Evolutionary conservation across 129 eudicot genomes (phyloP).

Genomic region (Daucus carota): DH1_v3.0 NC_030381.2:49646501-49647000

Average conservation of each 20-base stretch:
- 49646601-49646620: background rate
- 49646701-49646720: background rate
- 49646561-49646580: background rate
- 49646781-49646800: background rate
- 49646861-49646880: conserved; percentile 21
- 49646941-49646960: conserved; percentile 13
- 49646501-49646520: background rate
- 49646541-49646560: background rate
- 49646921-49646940: conserved; percentile 27
- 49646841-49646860: background rate
- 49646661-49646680: background rate
- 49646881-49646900: conserved; percentile 20
- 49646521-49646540: background rate
- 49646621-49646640: background rate
- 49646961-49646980: background rate
- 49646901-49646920: conserved; percentile 21
- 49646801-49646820: background rate
- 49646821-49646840: conserved; percentile 11
- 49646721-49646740: background rate
- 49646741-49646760: background rate
- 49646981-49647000: conserved; percentile 24
- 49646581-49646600: background rate
- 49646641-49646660: background rate
- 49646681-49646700: background rate
- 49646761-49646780: no score